Evolutionary conservation across 257 asterid species (phyloP).

Genomic region (Forsythia viridissima): DNA sequence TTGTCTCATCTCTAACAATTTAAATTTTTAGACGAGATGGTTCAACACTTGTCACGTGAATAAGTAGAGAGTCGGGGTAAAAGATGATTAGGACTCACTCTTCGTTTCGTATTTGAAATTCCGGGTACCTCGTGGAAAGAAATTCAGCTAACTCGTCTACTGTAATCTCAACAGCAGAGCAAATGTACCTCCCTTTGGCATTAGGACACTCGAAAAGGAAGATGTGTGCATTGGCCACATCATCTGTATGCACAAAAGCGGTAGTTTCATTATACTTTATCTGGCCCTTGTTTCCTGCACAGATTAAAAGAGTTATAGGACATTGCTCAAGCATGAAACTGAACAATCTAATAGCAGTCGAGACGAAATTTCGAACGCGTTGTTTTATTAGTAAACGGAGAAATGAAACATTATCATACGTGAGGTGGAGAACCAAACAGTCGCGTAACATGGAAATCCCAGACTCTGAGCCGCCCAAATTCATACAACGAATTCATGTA

Average conservation of each 20-base stretch:
- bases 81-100: conserved; percentile 22
- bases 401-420: background rate
- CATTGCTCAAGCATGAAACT: background rate
- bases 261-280: conserved; percentile 9
- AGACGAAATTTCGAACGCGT: background rate
- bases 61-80: background rate
- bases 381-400: background rate
- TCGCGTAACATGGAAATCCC: background rate
- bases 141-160: conserved; percentile 35
- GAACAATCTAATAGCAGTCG: background rate
- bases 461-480: too few relatives aligned
- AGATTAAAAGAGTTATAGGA: background rate
- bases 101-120: conserved; percentile 24
- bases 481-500: too few relatives aligned
- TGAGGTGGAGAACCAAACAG: background rate
- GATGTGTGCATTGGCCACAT: conserved; percentile 47
- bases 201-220: conserved; percentile 34
- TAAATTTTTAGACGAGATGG: background rate
- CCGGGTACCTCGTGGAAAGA: conserved; percentile 33
- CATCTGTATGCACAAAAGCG: conserved; percentile 42
- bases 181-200: conserved; percentile 54
- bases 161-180: conserved; percentile 40
- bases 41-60: background rate
- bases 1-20: background rate
- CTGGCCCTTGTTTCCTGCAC: conserved; percentile 30